Evolutionary conservation across 306 rosid genomes (phyloP), one percentile per base, ranked within the genome.

Genomic region (Vachellia collinsii): DNA sequence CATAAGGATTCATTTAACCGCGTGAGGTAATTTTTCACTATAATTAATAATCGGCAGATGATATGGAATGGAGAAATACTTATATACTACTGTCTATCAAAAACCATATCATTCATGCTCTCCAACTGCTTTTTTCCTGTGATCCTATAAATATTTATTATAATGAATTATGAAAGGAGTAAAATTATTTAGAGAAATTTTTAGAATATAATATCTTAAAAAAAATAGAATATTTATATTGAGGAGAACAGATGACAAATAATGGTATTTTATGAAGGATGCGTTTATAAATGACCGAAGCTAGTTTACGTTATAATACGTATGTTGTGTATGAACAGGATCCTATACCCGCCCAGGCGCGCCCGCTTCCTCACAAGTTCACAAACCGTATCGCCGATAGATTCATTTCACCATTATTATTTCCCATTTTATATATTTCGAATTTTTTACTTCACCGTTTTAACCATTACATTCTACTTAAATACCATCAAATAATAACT

Each of bases 291-390:
- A 0, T 7, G 51, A 14, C 7, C 19, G 59, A 17, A 53, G 22
- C 9, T 6, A 7, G 4, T 47, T 8, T 23, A 59, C 65, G 65
- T 50, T 13, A 50, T 1, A 1, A 50, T 19, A 3, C 3, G 11
- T 46, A 11, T 46, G 16, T 2, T 48, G n/a, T 17, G 61, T 56
- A 34, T 44, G 47, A 72, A 13, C 80, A 50, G 11, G 80, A 74
- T 85, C 82, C 59, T 36, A 22, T 54, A 54, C 22, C 10, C 0
- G 6, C 51, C 8, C 74, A 10, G 37, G 74, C 56, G 74, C 74
- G 74, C 56, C 20, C 20, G 43, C 74, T 25, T 17, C 5, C 16
- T 22, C 72, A 39, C 38, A 61, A 61, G 25, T 61, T 61, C 66
- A 61, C 66, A 25, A 61, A 25, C 65, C 9, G 0, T 9, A 59